Conservation (phyloP, 2,329 filamentous ascomycete species). For the Phialophora expanda region DNA sequence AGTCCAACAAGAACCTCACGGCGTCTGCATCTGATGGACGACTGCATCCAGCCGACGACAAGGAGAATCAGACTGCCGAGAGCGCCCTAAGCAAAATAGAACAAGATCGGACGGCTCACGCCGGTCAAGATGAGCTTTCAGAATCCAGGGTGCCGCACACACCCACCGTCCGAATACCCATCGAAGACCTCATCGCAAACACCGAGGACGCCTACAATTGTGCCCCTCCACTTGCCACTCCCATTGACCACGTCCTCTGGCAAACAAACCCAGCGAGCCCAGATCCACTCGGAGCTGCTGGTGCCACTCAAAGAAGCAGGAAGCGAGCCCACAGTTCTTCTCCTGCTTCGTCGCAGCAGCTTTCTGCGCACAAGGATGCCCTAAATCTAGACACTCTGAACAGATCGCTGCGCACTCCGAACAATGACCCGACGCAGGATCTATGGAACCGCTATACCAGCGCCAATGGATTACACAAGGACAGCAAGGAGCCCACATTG, state of each 20-base stretch:
- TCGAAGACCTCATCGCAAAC: constrained; percentile 67
- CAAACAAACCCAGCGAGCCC: constrained; percentile 55
- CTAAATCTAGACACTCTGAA: constrained; percentile 66
- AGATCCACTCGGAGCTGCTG: constrained; percentile 53
- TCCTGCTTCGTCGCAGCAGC: constrained; percentile 61
- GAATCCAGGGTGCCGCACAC: constrained; percentile 57
- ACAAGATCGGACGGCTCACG: not conserved
- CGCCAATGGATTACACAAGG: constrained; percentile 52
- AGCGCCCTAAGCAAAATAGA: not conserved
- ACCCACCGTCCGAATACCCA: constrained; percentile 62
- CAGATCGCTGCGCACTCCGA: constrained; percentile 67
- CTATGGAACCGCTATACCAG: constrained; percentile 77
- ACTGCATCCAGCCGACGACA: constrained; percentile 20
- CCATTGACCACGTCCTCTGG: constrained; percentile 67
- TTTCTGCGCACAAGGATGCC: constrained; percentile 49
- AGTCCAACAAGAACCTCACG: constrained; percentile 34
- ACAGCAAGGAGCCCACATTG: constrained; percentile 56
- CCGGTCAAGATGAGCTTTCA: not conserved
- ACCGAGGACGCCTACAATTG: constrained; percentile 61
- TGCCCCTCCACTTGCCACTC: constrained; percentile 57
- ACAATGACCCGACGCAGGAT: constrained; percentile 73
- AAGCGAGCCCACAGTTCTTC: constrained; percentile 78
- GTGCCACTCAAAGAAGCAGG: constrained; percentile 54
- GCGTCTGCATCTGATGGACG: constrained; percentile 29
- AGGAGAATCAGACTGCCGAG: constrained; percentile 28